Base-by-base conservation (phyloP, 148 eudicot species). In the Rhododendron williamsianum region DNA sequence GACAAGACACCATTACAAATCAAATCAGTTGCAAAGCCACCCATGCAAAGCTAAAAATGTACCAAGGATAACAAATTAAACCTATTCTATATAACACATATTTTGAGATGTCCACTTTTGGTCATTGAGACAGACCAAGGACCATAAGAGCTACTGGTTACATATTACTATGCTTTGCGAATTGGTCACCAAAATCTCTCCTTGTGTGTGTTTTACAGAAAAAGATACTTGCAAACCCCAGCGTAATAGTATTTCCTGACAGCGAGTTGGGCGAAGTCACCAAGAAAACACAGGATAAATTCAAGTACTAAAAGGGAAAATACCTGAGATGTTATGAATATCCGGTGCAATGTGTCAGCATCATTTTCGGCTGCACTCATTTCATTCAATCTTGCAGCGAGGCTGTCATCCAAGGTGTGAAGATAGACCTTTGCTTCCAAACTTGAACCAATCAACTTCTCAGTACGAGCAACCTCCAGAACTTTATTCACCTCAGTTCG, bases 241-340 rank as follows among this genome's bases (percentile, higher is more conserved):
- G 15, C 0, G 12, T n/a, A n/a, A 48, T 25, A 41, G 10, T 77
- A 45, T 45, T 45, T 46, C 5, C 35, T n/a, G 36, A 46, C 58
- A 78, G 58, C 36, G 21, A 25, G 21, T 4, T n/a, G 80, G 19
- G 36, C 1, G 2, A 78, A 48, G 18, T n/a, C 56, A 4, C 54
- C 19, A 46, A 52, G 1, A 51, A 12, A 16, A 81, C 18, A 4
- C 15, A 58, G 71, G 69, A 81, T 18, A 30, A 83, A 82, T 51
- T 71, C 69, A 65, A 10, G 25, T 19, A 7, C 27, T 25, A 7
- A 60, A 35, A 48, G 0, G 16, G 83, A 80, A 71, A 71, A 85
- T 88, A 97, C 99, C 98, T 97, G 99, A 83, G 99, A 97, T 51
- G 99, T 95, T 71, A 97, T 93, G 85, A 97, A 95, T 87, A 97